Evolutionary conservation across 2,329 filamentous ascomycete genomes (phyloP).

Genomic region (Botrytis hyacinthi): DNA sequence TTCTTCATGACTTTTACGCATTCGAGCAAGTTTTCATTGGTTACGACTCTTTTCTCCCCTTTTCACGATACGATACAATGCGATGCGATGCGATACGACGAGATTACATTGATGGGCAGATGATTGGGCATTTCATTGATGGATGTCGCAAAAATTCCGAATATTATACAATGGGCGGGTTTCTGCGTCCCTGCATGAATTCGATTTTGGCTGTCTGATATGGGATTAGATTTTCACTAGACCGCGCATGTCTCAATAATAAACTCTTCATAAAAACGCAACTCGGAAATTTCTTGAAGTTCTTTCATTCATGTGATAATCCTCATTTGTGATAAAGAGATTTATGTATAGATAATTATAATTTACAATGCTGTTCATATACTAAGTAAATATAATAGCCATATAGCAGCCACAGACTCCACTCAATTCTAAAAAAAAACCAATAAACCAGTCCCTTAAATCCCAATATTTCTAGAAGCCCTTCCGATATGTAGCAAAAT

Average conservation of each 20-base stretch:
- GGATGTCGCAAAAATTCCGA: constrained; percentile 3
- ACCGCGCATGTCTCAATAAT: constrained; percentile 5
- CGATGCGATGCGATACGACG: constrained; percentile 1
- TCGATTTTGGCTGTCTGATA: constrained; percentile 12
- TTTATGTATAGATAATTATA: background rate
- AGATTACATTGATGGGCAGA: background rate
- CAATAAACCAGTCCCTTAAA: background rate
- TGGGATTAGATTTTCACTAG: constrained; percentile 14
- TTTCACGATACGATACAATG: background rate
- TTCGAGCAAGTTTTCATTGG: constrained; percentile 14
- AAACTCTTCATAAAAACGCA: background rate
- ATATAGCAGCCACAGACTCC: background rate
- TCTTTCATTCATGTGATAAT: background rate
- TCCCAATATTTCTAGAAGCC: background rate
- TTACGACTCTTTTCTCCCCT: background rate
- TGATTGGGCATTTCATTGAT: constrained; percentile 9
- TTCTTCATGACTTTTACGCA: constrained; percentile 12
- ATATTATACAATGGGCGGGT: background rate
- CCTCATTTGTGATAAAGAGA: background rate
- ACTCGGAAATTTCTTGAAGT: too few relatives aligned
- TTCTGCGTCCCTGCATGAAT: constrained; percentile 1
- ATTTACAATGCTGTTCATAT: background rate
- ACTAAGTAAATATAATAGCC: too few relatives aligned
- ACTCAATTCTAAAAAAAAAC: too few relatives aligned
- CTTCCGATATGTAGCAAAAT: background rate